phyloP scores from a whole-genome alignment of 2,329 filamentous ascomycete species.

The Aureobasidium musti region DNA sequence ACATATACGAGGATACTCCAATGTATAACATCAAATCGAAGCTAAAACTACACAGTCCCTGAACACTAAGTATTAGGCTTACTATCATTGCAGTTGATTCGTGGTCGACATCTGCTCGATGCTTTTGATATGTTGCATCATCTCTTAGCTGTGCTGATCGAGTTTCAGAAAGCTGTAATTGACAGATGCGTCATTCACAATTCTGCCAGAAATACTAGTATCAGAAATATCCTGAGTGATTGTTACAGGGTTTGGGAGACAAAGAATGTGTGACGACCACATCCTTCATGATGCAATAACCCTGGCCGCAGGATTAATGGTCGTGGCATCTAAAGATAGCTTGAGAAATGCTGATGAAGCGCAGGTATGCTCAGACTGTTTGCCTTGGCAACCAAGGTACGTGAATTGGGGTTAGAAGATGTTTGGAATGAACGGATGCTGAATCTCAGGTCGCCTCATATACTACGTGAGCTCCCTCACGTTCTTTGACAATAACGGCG shows the following conservation, averaged over 20 bases:
- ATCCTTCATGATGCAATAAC: too few species aligned
- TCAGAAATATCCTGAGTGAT: too few species aligned
- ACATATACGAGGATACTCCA: not conserved
- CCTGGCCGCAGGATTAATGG: too few species aligned
- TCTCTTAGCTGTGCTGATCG: not conserved
- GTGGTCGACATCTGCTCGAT: not conserved
- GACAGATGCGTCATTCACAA: too few species aligned
- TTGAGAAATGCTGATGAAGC: too few species aligned
- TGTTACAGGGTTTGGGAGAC: too few species aligned
- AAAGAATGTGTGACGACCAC: too few species aligned
- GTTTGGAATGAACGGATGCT: not conserved
- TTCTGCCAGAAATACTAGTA: too few species aligned
- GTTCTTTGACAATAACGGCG: too few species aligned
- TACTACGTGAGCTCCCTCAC: not conserved
- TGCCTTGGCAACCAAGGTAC: not conserved
- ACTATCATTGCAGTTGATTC: not conserved
- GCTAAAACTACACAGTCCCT: not conserved
- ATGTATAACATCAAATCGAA: not conserved
- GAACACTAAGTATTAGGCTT: too few species aligned
- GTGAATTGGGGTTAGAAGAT: not conserved
- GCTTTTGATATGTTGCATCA: not conserved
- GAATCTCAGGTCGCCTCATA: not conserved
- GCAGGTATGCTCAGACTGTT: not conserved
- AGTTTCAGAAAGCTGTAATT: too few species aligned
- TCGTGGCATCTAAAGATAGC: too few species aligned